phyloP scores from a whole-genome alignment of 2,329 filamentous ascomycete species.

The Arthrinium phaeospermum region DNA sequence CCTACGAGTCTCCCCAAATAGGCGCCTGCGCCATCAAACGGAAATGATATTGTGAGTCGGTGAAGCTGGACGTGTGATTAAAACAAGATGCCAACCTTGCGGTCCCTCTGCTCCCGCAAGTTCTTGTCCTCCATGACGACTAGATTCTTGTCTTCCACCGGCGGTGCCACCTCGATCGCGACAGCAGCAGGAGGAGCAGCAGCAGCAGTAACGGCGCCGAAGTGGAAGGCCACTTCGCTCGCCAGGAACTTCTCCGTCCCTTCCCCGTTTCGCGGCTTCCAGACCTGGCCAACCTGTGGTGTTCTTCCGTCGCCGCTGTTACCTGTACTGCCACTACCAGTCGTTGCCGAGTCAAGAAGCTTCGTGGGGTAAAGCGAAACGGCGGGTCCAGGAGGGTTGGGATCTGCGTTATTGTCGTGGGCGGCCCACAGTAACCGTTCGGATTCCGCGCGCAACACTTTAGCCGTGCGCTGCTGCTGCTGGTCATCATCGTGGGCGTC shows the following conservation, averaged over 20 bases:
- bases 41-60: not conserved
- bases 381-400: not conserved
- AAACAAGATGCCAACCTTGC: conserved; percentile 1
- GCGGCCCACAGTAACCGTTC: conserved; percentile 31
- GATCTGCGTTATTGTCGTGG: not conserved
- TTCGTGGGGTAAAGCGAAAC: not conserved
- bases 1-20: not conserved
- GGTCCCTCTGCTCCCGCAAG: not conserved
- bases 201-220: not conserved
- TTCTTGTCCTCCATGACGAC: conserved; percentile 8
- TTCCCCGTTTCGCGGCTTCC: not conserved
- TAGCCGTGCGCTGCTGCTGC: conserved; percentile 17
- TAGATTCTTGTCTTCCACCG: not conserved
- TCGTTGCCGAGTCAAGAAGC: not conserved
- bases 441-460: conserved; percentile 36
- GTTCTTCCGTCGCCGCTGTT: not conserved
- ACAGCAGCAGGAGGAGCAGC: too few species aligned
- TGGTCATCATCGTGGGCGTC: not conserved
- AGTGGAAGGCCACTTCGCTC: conserved; percentile 1
- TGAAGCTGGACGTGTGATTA: not conserved
- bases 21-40: not conserved
- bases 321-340: not conserved
- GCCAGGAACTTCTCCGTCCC: conserved; percentile 10
- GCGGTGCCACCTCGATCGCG: not conserved
- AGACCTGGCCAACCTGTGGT: not conserved